Conservation (phyloP, 306 rosid species). For the Quercus glauca region DNA sequence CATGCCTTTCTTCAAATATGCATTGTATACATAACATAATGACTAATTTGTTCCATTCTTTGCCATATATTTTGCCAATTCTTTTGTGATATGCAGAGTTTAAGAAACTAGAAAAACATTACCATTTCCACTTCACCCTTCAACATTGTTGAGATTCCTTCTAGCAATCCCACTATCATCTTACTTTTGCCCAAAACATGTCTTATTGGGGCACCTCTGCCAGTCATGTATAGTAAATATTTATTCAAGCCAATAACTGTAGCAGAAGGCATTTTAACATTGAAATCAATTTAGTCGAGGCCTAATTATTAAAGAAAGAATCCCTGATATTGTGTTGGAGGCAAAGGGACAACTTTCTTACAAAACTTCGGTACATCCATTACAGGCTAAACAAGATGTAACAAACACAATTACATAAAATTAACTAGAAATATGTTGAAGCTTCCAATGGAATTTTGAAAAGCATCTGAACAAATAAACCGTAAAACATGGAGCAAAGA, state of each 20-base stretch:
- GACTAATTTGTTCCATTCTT: not conserved
- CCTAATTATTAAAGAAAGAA: not conserved
- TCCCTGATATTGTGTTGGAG: not conserved
- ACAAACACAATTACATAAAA: not conserved
- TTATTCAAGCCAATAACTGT: slow-evolving; percentile 18
- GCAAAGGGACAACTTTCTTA: not conserved
- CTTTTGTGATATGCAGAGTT: not conserved
- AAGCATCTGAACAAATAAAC: not conserved
- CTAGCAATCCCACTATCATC: slow-evolving; percentile 84
- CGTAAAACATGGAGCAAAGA: not conserved
- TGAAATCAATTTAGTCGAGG: slow-evolving; percentile 9
- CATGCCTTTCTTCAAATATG: not conserved
- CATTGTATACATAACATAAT: not conserved
- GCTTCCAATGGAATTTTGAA: not conserved
- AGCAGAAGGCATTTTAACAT: slow-evolving; percentile 14
- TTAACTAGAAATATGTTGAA: not conserved
- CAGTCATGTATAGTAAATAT: slow-evolving; percentile 38
- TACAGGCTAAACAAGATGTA: not conserved
- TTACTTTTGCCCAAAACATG: slow-evolving; percentile 88
- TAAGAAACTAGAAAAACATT: slow-evolving; percentile 21
- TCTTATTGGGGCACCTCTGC: slow-evolving; percentile 69
- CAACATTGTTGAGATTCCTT: slow-evolving; percentile 91
- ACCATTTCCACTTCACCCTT: slow-evolving; percentile 97
- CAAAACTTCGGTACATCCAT: not conserved
- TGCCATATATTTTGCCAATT: not conserved